A percentile compares a stretch with the other conserved stretches of the same genome.
phyloP scores from a whole-genome alignment of 2,329 filamentous ascomycete species.

The Aspergillus fijiensis region DNA sequence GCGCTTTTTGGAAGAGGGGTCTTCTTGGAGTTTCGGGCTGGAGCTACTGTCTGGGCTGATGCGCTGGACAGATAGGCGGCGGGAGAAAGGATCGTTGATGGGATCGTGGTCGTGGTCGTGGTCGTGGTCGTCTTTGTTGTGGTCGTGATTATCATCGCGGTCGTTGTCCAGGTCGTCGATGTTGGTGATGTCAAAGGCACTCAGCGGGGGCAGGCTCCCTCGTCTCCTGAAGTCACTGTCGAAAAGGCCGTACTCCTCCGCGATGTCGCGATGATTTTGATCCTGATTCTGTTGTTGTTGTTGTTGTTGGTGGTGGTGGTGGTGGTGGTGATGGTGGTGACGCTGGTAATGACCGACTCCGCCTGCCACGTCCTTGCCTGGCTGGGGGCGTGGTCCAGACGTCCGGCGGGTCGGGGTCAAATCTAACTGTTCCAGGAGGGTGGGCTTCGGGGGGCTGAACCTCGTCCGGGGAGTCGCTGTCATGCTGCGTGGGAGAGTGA shows the following conservation, averaged over 20 bases:
- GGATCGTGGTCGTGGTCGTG: constrained; percentile 33
- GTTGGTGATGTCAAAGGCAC: constrained; percentile 34
- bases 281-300: background rate
- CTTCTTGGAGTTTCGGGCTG: constrained; percentile 9
- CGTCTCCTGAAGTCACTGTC: constrained; percentile 22
- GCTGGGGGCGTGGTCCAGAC: constrained; percentile 31
- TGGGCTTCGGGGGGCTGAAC: constrained; percentile 43
- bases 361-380: constrained; percentile 11
- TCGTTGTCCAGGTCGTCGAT: constrained; percentile 34
- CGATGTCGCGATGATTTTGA: constrained; percentile 14
- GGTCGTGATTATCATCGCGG: constrained; percentile 31
- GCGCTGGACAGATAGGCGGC: constrained; percentile 28
- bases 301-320: constrained; percentile 17
- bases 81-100: constrained; percentile 34
- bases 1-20: constrained; percentile 27
- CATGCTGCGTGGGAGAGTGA: constrained; percentile 35
- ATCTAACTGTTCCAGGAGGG: constrained; percentile 39
- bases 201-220: constrained; percentile 29
- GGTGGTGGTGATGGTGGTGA: constrained; percentile 13
- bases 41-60: constrained; percentile 22
- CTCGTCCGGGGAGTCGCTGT: constrained; percentile 38
- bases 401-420: constrained; percentile 37
- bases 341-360: constrained; percentile 12
- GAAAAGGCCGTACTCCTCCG: constrained; percentile 27
- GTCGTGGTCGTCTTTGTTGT: constrained; percentile 22